Percentiles rank a stretch among this genome's conserved stretches.
phyloP scores from a whole-genome alignment of 2,329 filamentous ascomycete species.

The Mycocentrospora acerina region DNA sequence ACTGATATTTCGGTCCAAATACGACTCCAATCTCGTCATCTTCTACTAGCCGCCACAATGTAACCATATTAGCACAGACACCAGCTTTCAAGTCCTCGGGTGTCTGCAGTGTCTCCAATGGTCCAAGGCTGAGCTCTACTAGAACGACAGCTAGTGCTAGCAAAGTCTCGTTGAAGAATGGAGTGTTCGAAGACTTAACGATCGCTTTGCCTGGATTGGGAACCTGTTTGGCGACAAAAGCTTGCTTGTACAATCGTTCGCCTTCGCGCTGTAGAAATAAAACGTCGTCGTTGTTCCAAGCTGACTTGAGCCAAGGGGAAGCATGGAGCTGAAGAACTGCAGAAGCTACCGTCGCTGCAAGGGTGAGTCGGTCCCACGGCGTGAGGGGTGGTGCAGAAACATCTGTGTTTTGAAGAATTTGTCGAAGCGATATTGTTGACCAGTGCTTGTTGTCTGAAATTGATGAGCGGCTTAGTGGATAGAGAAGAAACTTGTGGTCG shows the following conservation, averaged over 20 bases:
- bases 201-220: not conserved
- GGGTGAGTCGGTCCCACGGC: slow-evolving; percentile 1
- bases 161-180: slow-evolving; percentile 2
- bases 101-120: slow-evolving; percentile 3
- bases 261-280: slow-evolving; percentile 1
- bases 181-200: not conserved
- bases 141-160: slow-evolving; percentile 1
- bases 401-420: slow-evolving; percentile 1
- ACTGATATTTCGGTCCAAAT: slow-evolving; percentile 2
- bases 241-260: not conserved
- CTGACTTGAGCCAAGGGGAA: slow-evolving; percentile 4
- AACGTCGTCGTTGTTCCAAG: slow-evolving; percentile 2
- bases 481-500: not conserved
- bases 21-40: not conserved
- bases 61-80: slow-evolving; percentile 1
- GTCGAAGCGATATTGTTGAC: slow-evolving; percentile 3
- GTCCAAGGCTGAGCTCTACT: slow-evolving; percentile 4
- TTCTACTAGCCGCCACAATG: not conserved
- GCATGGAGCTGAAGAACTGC: slow-evolving; percentile 5
- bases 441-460: not conserved
- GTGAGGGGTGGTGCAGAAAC: not conserved
- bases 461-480: not conserved
- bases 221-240: not conserved
- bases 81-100: slow-evolving; percentile 1
- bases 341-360: slow-evolving; percentile 1